Evolutionary conservation across 257 asterid genomes (phyloP), one percentile per base, ranked within the genome.

Genomic region (Scutellaria barbata): DNA sequence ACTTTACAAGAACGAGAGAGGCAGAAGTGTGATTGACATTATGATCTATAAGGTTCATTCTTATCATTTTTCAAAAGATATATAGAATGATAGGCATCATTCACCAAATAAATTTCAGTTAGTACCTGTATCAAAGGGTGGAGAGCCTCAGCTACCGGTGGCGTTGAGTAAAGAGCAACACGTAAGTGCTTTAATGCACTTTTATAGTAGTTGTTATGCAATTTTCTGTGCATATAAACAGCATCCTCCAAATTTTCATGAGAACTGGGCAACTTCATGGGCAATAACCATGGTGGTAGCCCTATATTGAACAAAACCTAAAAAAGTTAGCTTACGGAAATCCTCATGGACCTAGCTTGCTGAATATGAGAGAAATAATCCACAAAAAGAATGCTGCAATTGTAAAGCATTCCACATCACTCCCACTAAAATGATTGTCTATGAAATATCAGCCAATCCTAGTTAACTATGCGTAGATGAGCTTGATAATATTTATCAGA

Each of bases 91-190:
- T 17, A n/a, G 22, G 16, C 39, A 35, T 41, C 66, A 33, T 51
- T 47, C 52, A 76, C 30, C 41, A 47, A 48, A 40, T 41, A 42
- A 12, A 10, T 60, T 63, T 25, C 10, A 51, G 16, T 22, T 41
- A 35, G 41, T 76, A 94, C 97, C 96, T 94, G 99, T 77, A 91
- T 85, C 53, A 86, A 76, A 77, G 97, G 99, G 76, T 85, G 97
- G 79, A 94, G 79, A 41, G 97, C 97, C 85, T 89, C 96, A 42
- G 65, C 51, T 57, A 77, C 81, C 22, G 96, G 91, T 2, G 90
- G 89, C 53, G 73, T 83, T 16, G 85, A 66, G 77, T 83, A 56
- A 71, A 94, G 78, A 72, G 99, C 95, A 74, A 51, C 80, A 7
- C 86, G 87, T 33, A 94, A 81, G 71, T 83, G 77, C 82, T 86